phyloP scores from a whole-genome alignment of 225 moss, liverwort and hornwort genomes.

The Lunularia cruciata region DNA sequence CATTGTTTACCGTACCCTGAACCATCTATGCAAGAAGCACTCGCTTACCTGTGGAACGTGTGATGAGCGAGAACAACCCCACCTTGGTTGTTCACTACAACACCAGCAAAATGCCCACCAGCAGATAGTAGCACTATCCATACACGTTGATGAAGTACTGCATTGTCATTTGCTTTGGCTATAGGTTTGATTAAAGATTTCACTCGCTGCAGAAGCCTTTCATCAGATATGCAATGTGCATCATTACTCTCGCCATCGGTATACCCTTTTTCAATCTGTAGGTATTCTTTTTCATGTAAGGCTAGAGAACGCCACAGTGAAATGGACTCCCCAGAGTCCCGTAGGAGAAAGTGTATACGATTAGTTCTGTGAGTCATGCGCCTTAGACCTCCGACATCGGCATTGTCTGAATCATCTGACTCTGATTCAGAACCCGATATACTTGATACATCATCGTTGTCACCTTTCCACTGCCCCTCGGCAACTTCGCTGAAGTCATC shows the following conservation, averaged over 20 bases:
- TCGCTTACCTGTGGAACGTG: slow-evolving; percentile 81
- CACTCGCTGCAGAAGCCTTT: slow-evolving; percentile 58
- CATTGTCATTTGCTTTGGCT: slow-evolving; percentile 23
- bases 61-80: slow-evolving; percentile 87
- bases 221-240: slow-evolving; percentile 56
- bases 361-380: slow-evolving; percentile 56
- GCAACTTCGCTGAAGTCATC: slow-evolving; percentile 81
- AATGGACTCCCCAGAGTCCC: slow-evolving; percentile 43
- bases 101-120: slow-evolving; percentile 97
- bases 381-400: slow-evolving; percentile 13
- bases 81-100: slow-evolving; percentile 62
- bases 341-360: slow-evolving; percentile 60
- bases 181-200: slow-evolving; percentile 52
- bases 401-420: slow-evolving; percentile 59
- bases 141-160: slow-evolving; percentile 8
- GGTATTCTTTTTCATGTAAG: slow-evolving; percentile 67
- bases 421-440: slow-evolving; percentile 94
- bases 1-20: not conserved
- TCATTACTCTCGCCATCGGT: slow-evolving; percentile 35
- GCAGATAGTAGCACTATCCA: slow-evolving; percentile 83
- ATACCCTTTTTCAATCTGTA: slow-evolving; percentile 69
- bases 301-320: slow-evolving; percentile 75
- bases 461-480: slow-evolving; percentile 51
- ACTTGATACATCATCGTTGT: slow-evolving; percentile 81
- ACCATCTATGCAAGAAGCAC: not conserved